Evolutionary conservation across 306 rosid species (phyloP).

Genomic region (Casuarina equisetifolia): DNA sequence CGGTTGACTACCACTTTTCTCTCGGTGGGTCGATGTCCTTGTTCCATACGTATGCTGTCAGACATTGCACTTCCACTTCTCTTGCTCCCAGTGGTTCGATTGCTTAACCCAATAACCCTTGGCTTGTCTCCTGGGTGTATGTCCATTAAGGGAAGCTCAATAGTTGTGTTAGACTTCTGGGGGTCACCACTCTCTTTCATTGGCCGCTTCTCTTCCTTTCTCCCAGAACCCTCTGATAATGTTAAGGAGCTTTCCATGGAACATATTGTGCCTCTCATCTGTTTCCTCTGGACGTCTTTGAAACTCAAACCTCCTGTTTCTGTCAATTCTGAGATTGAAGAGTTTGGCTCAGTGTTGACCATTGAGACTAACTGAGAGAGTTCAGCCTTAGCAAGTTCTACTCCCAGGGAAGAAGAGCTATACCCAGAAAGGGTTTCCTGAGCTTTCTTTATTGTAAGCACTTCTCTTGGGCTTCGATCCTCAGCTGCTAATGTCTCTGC

Average conservation of each 20-base stretch:
- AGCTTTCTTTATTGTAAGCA: conserved; percentile 80
- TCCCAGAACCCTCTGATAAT: conserved; percentile 66
- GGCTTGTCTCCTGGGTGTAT: conserved; percentile 34
- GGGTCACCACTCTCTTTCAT: conserved; percentile 28
- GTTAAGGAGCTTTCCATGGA: conserved; percentile 89
- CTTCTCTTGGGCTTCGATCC: conserved; percentile 95
- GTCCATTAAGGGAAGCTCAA: conserved; percentile 50
- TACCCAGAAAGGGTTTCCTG: conserved; percentile 74
- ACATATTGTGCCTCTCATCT: conserved; percentile 56
- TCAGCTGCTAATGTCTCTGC: conserved; percentile 78
- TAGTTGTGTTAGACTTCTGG: conserved; percentile 27
- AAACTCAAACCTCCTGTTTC: conserved; percentile 47
- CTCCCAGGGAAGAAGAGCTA: conserved; percentile 56
- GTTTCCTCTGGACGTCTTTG: conserved; percentile 40
- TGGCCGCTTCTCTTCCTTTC: conserved; percentile 49
- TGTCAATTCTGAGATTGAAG: conserved; percentile 71
- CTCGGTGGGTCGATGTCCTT: conserved; percentile 30
- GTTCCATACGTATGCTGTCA: conserved; percentile 50
- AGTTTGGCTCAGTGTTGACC: conserved; percentile 64
- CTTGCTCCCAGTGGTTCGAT: conserved; percentile 49
- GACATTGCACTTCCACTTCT: conserved; percentile 47
- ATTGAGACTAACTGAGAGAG: conserved; percentile 73
- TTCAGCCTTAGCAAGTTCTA: conserved; percentile 70
- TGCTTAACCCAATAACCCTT: conserved; percentile 26
- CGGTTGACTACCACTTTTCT: conserved; percentile 33